Conservation (phyloP, 164 flowering plant genomes). For the Aristolochia contorta region DNA sequence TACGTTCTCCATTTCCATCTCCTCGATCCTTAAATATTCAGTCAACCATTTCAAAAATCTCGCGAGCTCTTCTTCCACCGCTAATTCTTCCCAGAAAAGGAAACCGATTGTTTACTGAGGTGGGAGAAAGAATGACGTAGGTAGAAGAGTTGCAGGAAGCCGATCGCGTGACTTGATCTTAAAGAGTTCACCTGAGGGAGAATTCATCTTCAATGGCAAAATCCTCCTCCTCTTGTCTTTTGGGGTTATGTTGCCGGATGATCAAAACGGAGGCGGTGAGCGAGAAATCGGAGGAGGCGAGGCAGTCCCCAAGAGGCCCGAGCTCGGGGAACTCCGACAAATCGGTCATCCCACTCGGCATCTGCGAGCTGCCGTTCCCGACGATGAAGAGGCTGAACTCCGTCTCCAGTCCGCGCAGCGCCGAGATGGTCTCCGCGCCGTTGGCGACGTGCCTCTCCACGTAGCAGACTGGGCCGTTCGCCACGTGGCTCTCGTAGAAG, state of each 20-base stretch:
- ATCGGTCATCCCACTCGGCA: conserved; percentile 11
- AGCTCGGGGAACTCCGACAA: conserved; percentile 21
- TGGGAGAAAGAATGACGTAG: no score
- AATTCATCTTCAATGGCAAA: no score
- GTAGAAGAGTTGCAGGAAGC: no score
- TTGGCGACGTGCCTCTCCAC: conserved; percentile 8
- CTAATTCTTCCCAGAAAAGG: no score
- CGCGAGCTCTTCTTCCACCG: no score
- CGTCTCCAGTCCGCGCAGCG: conserved; percentile 2
- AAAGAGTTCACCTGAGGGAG: no score
- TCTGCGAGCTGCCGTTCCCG: conserved; percentile 11
- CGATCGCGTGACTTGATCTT: no score
- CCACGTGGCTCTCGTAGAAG: conserved; percentile 4
- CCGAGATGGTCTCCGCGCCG: conserved; percentile 16
- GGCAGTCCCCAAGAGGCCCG: conserved; percentile 16
- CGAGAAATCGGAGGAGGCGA: conserved; percentile 19
- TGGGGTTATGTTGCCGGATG: conserved; percentile 11
- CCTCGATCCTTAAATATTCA: no score
- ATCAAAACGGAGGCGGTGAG: conserved; percentile 14
- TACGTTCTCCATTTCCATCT: no score
- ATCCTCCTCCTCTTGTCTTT: no score
- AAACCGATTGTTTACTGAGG: no score
- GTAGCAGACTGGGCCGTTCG: conserved; percentile 8
- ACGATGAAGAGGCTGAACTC: conserved; percentile 10
- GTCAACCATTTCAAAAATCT: no score